phyloP scores from a whole-genome alignment of 305 asterid species.

The Caryopteris hybrid region DNA sequence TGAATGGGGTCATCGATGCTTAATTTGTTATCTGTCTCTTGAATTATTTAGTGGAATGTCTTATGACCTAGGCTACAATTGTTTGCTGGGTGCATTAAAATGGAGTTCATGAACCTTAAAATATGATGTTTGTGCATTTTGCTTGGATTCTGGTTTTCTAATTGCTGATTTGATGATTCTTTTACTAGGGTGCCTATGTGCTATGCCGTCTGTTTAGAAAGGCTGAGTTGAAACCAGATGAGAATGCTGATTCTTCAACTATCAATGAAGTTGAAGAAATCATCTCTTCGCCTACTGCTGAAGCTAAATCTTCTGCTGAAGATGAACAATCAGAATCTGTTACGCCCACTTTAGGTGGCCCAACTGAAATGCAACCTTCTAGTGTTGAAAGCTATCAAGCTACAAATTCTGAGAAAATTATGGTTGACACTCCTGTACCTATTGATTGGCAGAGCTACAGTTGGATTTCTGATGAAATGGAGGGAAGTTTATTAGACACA shows the following conservation, averaged over 20 bases:
- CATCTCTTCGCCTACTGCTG: constrained; percentile 35
- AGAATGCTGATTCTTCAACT: constrained; percentile 37
- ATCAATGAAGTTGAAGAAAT: constrained; percentile 44
- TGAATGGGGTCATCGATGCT: neutral
- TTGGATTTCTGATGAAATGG: constrained; percentile 35
- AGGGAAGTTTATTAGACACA: constrained; percentile 31
- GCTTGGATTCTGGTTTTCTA: neutral
- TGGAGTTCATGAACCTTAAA: neutral
- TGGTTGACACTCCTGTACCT: constrained; percentile 28
- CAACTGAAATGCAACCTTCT: constrained; percentile 33
- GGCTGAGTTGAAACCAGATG: constrained; percentile 66
- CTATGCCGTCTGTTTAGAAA: constrained; percentile 86
- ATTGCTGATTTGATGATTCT: constrained; percentile 6
- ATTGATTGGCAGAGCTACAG: constrained; percentile 26
- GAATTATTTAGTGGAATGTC: neutral
- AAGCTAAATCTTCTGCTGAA: constrained; percentile 39
- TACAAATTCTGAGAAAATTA: constrained; percentile 19
- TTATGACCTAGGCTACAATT: neutral
- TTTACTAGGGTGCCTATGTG: constrained; percentile 71
- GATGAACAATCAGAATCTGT: constrained; percentile 50
- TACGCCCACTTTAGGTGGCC: constrained; percentile 27
- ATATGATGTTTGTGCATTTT: neutral
- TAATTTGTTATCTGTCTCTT: neutral
- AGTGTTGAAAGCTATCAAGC: constrained; percentile 31
- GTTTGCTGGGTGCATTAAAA: neutral